Percentiles rank a stretch among this genome's conserved stretches.
Conservation (phyloP, 352 stramenopile species). For the Blastocystis sp. region DNA sequence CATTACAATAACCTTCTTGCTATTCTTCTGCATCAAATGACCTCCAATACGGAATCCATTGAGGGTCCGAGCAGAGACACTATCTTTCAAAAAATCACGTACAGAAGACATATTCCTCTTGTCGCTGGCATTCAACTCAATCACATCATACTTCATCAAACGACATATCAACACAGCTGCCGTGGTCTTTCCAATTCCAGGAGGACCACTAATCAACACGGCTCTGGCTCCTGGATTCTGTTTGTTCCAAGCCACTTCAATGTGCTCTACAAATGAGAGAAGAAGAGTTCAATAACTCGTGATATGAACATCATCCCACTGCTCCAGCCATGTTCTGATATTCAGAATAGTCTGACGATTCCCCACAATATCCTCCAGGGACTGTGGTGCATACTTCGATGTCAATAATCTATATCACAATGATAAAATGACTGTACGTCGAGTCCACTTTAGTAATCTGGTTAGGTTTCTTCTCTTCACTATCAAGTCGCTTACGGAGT, state of each 20-base stretch:
- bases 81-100: slow-evolving; percentile 82
- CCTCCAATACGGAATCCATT: not conserved
- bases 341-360: slow-evolving; percentile 66
- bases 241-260: slow-evolving; percentile 14
- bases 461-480: not conserved
- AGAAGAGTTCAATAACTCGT: not conserved
- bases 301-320: slow-evolving; percentile 72
- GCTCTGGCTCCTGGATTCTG: slow-evolving; percentile 88
- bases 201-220: slow-evolving; percentile 89
- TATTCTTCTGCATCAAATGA: not conserved
- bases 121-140: slow-evolving; percentile 94
- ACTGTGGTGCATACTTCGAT: slow-evolving; percentile 69
- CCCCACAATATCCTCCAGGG: slow-evolving; percentile 73
- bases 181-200: slow-evolving; percentile 86
- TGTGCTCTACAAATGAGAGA: not conserved
- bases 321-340: slow-evolving; percentile 70
- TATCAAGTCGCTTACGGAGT: not conserved
- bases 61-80: slow-evolving; percentile 68
- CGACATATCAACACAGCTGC: slow-evolving; percentile 87
- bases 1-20: slow-evolving; percentile 77
- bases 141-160: slow-evolving; percentile 86
- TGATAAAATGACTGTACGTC: no score
- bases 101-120: slow-evolving; percentile 93
- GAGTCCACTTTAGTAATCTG: no score
- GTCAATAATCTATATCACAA: not conserved